Evolutionary conservation across 345 rosid species (phyloP), one percentile per base, ranked within the genome.

Genomic region (Boechera divaricarpa): DNA sequence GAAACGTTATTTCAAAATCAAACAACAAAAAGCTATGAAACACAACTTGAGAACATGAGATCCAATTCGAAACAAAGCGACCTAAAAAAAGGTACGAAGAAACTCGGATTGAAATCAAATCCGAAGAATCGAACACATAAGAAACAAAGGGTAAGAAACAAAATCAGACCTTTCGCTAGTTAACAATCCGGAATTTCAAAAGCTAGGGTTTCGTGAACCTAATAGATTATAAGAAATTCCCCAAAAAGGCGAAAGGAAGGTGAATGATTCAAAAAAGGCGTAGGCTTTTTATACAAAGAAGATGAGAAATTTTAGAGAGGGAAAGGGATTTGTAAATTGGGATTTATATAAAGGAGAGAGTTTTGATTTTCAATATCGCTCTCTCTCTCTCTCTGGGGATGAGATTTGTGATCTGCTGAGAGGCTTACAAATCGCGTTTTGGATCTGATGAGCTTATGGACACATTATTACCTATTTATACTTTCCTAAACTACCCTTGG

Each of bases 291-390:
- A 65, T 78, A 72, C 11, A 36, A 51, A 13, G 55, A 65, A 65
- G 72, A 58, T 1, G 39, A 13, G 4, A 44, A 44, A 12, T 26
- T 63, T 70, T 59, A 3, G 77, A 51, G 81, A 78, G 81, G 81
- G 77, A 78, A 78, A 72, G 76, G 65, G 73, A 58, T 78, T 78
- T 78, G 81, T 78, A 78, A 78, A 48, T 18, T 57, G 45, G 73
- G 72, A 72, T 72, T 28, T 78, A 72, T 70, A 70, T 76, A 78
- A 57, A 72, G 62, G 77, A 64, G 76, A 77, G 68, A 21, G 58
- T 42, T 24, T 28, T 28, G 70, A n/a, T 16, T 76, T 75, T 65
- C 73, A 26, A 59, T 67, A 58, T 69, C 65, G 76, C 53, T 71
- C 67, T 65, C 54, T 66, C 53, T n/a, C n/a, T 42, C 29, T 54